These are phyloP conservation scores for Sanguinoderma infundibulare DNA, from an alignment of 1,284 basidiomycete genomes.

Conservation along the genomic window DNA sequence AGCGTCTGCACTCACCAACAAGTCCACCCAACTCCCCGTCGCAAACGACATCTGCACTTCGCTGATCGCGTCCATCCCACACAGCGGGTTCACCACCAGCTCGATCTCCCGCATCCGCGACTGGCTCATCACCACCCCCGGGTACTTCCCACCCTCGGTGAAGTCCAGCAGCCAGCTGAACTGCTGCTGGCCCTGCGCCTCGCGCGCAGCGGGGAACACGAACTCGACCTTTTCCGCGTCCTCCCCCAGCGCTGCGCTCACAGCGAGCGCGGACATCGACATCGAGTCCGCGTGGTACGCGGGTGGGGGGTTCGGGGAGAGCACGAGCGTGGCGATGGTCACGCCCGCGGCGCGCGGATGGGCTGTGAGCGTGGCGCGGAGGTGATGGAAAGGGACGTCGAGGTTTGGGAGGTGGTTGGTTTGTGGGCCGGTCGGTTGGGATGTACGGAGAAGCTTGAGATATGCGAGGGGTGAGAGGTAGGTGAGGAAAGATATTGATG, in stretches of 20 bases:
- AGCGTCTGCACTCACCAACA: conserved; percentile 20
- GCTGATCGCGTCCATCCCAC: conserved; percentile 47
- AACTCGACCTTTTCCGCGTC: conserved; percentile 51
- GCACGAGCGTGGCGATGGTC: conserved; percentile 60
- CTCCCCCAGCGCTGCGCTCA: conserved; percentile 42
- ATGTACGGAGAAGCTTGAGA: conserved; percentile 55
- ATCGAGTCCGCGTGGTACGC: conserved; percentile 25
- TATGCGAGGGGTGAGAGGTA: conserved; percentile 72
- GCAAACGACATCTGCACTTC: conserved; percentile 54
- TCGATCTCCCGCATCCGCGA: conserved; percentile 72
- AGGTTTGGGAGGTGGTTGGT: conserved; percentile 40
- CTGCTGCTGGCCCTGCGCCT: conserved; percentile 34
- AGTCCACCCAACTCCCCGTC: conserved; percentile 62
- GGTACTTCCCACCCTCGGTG: conserved; percentile 53
- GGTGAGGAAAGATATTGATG: conserved; percentile 72
- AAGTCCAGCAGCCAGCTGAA: conserved; percentile 75
- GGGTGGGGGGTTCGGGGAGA: conserved; percentile 41
- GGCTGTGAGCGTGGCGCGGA: conserved; percentile 51
- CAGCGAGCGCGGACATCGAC: conserved; percentile 30
- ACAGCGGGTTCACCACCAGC: conserved; percentile 59
- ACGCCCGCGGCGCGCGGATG: conserved; percentile 47
- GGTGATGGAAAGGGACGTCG: conserved; percentile 55
- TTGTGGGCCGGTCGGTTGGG: conserved; percentile 26
- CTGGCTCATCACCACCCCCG: conserved; percentile 72
- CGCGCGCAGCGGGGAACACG: conserved; percentile 46